Percentiles rank a stretch among this genome's conserved stretches.
phyloP scores from a whole-genome alignment of 1,284 basidiomycete species.

The Takashimella koratensis region DNA sequence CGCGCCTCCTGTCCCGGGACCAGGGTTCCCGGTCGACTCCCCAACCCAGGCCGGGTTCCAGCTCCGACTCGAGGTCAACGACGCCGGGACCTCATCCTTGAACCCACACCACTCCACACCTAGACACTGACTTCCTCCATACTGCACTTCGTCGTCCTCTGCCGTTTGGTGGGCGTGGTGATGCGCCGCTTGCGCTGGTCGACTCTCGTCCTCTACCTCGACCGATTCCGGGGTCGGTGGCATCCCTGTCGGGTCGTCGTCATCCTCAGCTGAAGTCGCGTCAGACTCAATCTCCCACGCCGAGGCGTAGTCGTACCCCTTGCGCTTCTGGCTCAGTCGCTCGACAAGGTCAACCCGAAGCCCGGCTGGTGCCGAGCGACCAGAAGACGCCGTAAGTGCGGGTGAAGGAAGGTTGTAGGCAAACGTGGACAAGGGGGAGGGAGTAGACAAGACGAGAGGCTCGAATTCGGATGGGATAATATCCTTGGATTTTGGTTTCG shows the following conservation, averaged over 20 bases:
- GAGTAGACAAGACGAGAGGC: constrained; percentile 19
- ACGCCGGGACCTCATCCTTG: constrained; percentile 10
- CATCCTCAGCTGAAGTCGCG: constrained; percentile 14
- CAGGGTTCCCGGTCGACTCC: constrained; percentile 5
- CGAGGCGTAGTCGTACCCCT: constrained; percentile 23
- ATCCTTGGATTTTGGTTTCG: constrained; percentile 7
- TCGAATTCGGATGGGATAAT: constrained; percentile 32
- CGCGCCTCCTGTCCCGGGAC: too few relatives aligned
- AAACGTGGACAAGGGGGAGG: constrained; percentile 13
- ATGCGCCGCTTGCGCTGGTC: not conserved
- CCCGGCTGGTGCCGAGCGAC: constrained; percentile 11
- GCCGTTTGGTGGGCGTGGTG: not conserved
- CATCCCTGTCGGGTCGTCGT: constrained; percentile 27
- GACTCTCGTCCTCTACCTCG: not conserved
- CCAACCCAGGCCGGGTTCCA: constrained; percentile 9
- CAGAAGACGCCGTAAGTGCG: constrained; percentile 18
- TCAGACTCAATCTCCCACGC: constrained; percentile 28
- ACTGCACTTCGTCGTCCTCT: constrained; percentile 23
- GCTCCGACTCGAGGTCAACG: constrained; percentile 5
- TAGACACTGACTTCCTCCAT: constrained; percentile 24
- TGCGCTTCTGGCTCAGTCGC: constrained; percentile 14
- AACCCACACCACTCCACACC: constrained; percentile 30
- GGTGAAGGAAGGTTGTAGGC: constrained; percentile 35
- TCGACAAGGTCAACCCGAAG: constrained; percentile 26
- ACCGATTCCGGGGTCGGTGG: constrained; percentile 38